Evolutionary conservation across 2,329 filamentous ascomycete species (phyloP), one percentile per base, ranked within the genome.

Genomic region (Pyricularia grisea): DNA sequence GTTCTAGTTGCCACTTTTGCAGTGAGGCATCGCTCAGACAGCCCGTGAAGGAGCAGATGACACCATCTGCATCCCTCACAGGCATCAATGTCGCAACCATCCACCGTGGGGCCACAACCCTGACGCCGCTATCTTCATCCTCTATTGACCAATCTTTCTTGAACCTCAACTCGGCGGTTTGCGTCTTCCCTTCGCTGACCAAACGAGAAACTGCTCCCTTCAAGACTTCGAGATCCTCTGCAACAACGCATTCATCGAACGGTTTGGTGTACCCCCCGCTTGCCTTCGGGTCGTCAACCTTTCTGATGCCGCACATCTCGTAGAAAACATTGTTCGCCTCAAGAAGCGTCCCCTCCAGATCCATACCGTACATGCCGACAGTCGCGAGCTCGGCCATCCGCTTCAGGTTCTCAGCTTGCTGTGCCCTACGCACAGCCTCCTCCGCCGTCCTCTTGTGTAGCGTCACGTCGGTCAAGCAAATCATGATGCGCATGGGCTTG

Each of bases 311-410:
- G 63, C 81, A 85, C 75, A 85, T 79, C 70, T 85, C 81, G 74
- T 81, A 85, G 72, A 86, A 86, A 14, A 84, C 78, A 23, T 83
- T 83, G 72, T 86, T 86, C 7, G 83, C 84, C 28, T 82, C 81
- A 3, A 85, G 74, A 9, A 86, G 74, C 2, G 80, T 80, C 14
- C 84, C 84, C 28, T 83, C 79, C n/a, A 81, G 77, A 69, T 82
- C 80, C 77, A 85, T 83, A 67, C 85, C 83, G 71, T 84, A 86
- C 81, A 86, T 83, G 68, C 84, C 84, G 12, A 86, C 84, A 0
- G 84, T 85, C 4, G 83, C 83, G 67, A 83, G 81, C 72, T 86
- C 83, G 9, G 84, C 83, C 77, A 86, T 84, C 63, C 84, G 81
- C 73, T 84, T 84, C 31, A 86, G 76, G 70, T 85, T 85, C 71